Percentiles rank a stretch among this genome's conserved stretches.
These are phyloP conservation scores for Pseudoscleropodium purum DNA, from an alignment of 225 moss, liverwort and hornwort species.

Conservation along the genomic window DNA sequence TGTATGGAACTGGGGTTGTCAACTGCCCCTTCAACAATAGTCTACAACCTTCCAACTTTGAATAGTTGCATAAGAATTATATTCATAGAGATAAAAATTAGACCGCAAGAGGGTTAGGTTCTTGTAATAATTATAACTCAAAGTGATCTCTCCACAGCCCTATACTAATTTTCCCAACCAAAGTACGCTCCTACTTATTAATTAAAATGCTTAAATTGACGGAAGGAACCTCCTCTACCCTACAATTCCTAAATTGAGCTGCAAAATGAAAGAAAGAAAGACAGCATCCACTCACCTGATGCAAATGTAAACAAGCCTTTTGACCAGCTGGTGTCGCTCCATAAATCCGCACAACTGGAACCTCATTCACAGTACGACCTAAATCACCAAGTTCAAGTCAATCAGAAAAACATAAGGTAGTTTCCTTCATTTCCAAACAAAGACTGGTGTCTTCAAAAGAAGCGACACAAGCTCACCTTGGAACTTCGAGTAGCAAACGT, in stretches of 20 bases:
- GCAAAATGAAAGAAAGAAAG: neutral
- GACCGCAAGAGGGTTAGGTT: neutral
- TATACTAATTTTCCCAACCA: neutral
- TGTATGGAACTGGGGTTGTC: neutral
- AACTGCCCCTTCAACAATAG: neutral
- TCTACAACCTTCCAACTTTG: neutral
- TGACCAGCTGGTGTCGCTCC: constrained; percentile 89
- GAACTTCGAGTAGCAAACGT: constrained; percentile 90
- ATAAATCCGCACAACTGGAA: constrained; percentile 87
- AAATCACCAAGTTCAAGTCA: neutral
- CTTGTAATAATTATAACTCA: neutral
- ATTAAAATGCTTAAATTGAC: neutral
- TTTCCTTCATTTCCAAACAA: neutral
- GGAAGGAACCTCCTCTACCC: neutral
- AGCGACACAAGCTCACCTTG: constrained; percentile 48
- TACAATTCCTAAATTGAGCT: neutral
- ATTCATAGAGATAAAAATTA: neutral
- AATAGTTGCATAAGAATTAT: neutral
- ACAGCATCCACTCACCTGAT: constrained; percentile 44
- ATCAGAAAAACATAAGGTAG: neutral
- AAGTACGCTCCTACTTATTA: neutral
- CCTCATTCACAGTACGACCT: constrained; percentile 78
- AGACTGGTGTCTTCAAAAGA: neutral
- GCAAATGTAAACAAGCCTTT: constrained; percentile 89
- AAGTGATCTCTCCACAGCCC: neutral